A percentile compares a stretch with the other conserved stretches of the same genome.
Conservation (phyloP, 305 asterid species). For the Solanum aculeatissimum region DNA sequence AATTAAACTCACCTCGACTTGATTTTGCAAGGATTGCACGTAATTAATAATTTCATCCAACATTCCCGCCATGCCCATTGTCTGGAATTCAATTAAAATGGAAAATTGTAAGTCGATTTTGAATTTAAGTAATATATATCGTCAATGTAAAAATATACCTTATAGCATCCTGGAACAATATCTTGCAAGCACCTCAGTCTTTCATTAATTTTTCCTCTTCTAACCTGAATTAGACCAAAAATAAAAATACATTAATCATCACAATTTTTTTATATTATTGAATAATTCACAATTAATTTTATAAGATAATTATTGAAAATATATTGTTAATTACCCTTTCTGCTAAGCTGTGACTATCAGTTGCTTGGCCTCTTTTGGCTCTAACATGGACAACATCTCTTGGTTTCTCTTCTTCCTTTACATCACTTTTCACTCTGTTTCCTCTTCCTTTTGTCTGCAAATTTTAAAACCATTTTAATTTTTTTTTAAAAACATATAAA, state of each 20-base stretch:
- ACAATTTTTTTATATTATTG: not conserved
- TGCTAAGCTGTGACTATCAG: conserved; percentile 94
- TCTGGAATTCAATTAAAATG: conserved; percentile 30
- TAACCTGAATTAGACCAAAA: conserved; percentile 31
- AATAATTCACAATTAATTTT: not conserved
- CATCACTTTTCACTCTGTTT: conserved; percentile 30
- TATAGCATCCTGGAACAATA: conserved; percentile 91
- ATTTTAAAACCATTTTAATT: not conserved
- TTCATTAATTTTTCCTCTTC: conserved; percentile 87
- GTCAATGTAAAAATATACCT: conserved; percentile 20
- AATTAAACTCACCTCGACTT: conserved; percentile 60
- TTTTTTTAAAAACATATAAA: too few relatives aligned
- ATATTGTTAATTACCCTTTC: conserved; percentile 48
- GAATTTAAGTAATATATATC: not conserved
- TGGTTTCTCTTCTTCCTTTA: conserved; percentile 27
- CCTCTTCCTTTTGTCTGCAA: conserved; percentile 22
- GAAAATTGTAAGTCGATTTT: not conserved
- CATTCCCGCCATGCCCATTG: conserved; percentile 97
- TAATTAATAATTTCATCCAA: conserved; percentile 84
- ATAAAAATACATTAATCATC: not conserved
- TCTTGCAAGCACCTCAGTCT: conserved; percentile 71
- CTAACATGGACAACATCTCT: conserved; percentile 80
- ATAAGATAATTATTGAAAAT: not conserved
- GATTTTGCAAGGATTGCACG: conserved; percentile 82
- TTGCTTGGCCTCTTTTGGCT: conserved; percentile 89